Conservation (phyloP, 495 filamentous ascomycete species). For the Talaromyces proteolyticus region DNA sequence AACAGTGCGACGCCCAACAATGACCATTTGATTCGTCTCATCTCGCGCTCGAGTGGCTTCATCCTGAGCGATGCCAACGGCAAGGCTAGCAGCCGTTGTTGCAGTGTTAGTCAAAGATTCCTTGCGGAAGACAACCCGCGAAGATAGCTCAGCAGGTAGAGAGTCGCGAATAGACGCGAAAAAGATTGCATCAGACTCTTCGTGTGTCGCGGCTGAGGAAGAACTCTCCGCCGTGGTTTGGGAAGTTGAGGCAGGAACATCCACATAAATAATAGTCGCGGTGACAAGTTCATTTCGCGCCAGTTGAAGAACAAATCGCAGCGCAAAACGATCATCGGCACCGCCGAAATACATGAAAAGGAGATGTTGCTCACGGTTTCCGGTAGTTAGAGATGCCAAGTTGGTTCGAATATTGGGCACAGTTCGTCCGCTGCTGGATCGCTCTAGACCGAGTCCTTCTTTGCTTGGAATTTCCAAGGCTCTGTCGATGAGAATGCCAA, state of each 20-base stretch:
- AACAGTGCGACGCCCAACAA: constrained; percentile 58
- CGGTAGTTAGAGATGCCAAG: constrained; percentile 37
- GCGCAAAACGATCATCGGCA: constrained; percentile 72
- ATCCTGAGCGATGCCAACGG: constrained; percentile 40
- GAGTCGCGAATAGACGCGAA: constrained; percentile 59
- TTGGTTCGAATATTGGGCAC: constrained; percentile 40
- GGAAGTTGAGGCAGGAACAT: constrained; percentile 1
- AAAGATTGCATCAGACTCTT: constrained; percentile 48
- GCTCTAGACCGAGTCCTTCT: constrained; percentile 42
- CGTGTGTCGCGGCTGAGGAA: background rate
- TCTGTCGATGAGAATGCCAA: constrained; percentile 79
- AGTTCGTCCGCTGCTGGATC: constrained; percentile 51
- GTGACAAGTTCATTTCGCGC: constrained; percentile 66
- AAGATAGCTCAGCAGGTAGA: constrained; percentile 48
- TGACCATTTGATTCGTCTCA: constrained; percentile 74
- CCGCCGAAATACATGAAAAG: constrained; percentile 87
- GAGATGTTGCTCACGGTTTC: constrained; percentile 73
- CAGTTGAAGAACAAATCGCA: constrained; percentile 76
- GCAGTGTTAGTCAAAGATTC: constrained; percentile 15
- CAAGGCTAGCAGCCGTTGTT: constrained; percentile 20
- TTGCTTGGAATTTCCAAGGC: constrained; percentile 38
- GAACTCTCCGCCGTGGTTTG: constrained; percentile 3
- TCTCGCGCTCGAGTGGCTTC: constrained; percentile 55
- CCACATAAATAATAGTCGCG: constrained; percentile 27
- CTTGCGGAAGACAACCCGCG: constrained; percentile 56